Evolutionary conservation across 345 rosid species (phyloP), one percentile per base, ranked within the genome.

Genomic region (Chamaenerion angustifolium): DNA sequence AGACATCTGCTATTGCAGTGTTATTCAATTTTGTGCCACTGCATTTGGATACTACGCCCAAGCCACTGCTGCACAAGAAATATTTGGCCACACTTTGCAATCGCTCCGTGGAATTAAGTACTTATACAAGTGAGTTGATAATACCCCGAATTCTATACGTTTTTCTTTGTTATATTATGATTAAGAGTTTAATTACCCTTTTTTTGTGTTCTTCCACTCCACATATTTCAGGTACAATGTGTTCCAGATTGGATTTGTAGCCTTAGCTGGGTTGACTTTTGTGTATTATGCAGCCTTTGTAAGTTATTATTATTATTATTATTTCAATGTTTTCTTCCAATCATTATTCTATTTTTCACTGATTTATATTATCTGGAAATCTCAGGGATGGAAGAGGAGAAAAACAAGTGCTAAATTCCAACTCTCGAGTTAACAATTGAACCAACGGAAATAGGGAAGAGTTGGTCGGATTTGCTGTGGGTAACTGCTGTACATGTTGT

Each of bases 61-160:
- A 80, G 99, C 99, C 62, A 93, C 95, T 1, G 97, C 99, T 48
- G 99, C 97, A 0, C 99, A 93, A 47, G 96, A 93, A 72, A 93
- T 93, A 56, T 93, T 88, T 46, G 97, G 97, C 51, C 99, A 85
- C 79, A 93, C 99, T 0, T 75, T 93, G 74, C 84, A 88, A 76
- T 93, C 95, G 53, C 99, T 88, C 48, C 74, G 94, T 12, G 99
- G 97, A 71, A 88, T 93, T 43, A 88, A 76, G 67, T 88, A 88
- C 64, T 63, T 88, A 50, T 88, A 82, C 88, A 88, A 88, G 94
- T 93, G 79, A 81, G 95, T 68, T n/a, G 12, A n/a, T 37, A 27
- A 16, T 44, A 31, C 44, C 6, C 16, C 48, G 18, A 31, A 16
- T 56, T 40, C 44, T 49, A 8, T 13, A 10, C 4, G 0, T n/a